These are phyloP conservation scores for Lumnitzera littorea DNA, from an alignment of 345 rosid species.

Conservation along the genomic window DNA sequence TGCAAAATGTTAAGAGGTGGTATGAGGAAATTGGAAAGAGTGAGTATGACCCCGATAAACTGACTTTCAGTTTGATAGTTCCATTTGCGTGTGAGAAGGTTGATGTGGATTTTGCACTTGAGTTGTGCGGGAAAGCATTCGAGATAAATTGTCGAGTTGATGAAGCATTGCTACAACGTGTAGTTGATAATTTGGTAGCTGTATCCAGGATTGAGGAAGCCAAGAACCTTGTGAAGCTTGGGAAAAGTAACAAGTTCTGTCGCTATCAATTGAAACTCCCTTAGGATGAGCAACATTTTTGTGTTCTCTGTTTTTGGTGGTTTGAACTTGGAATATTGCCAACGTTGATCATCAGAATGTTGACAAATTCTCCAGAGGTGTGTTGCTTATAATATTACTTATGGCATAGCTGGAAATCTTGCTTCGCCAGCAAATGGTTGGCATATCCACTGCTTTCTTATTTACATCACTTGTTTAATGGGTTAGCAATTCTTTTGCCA, in stretches of 20 bases:
- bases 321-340: too few relatives aligned
- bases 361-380: too few relatives aligned
- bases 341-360: too few relatives aligned
- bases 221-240: slow-evolving; percentile 43
- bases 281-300: too few relatives aligned
- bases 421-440: too few relatives aligned
- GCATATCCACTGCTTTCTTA: too few relatives aligned
- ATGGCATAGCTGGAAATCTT: too few relatives aligned
- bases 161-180: slow-evolving; percentile 35
- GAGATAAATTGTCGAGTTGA: slow-evolving; percentile 18
- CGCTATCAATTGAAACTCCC: slow-evolving; percentile 34
- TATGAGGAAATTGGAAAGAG: slow-evolving; percentile 32
- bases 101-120: slow-evolving; percentile 42
- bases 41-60: slow-evolving; percentile 20
- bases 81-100: slow-evolving; percentile 44
- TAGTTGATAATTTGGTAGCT: slow-evolving; percentile 41
- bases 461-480: too few relatives aligned
- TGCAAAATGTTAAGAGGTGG: slow-evolving; percentile 48
- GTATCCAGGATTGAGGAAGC: slow-evolving; percentile 48
- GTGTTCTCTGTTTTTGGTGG: too few relatives aligned
- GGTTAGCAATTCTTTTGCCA: too few relatives aligned
- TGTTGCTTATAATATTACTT: too few relatives aligned
- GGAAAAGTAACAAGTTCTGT: slow-evolving; percentile 28
- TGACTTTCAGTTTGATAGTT: slow-evolving; percentile 32
- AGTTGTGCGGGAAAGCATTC: slow-evolving; percentile 36